phyloP scores from a whole-genome alignment of 805 yeast species.

The Kluyveromyces siamensis region DNA sequence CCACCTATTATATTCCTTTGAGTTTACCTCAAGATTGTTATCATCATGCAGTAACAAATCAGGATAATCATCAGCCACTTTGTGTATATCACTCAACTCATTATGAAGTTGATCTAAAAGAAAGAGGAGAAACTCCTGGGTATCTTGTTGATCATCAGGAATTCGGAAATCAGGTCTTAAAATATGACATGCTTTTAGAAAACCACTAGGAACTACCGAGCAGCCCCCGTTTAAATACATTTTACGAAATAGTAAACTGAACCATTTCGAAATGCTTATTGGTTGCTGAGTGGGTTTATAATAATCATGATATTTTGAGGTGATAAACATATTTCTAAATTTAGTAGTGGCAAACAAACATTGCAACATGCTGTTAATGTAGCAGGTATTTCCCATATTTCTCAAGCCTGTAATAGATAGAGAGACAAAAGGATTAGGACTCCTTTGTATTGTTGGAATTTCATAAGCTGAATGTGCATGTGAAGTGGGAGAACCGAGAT shows the following conservation, averaged over 20 bases:
- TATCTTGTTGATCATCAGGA: slow-evolving; percentile 73
- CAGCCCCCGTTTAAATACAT: slow-evolving; percentile 52
- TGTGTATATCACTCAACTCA: slow-evolving; percentile 40
- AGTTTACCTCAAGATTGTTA: slow-evolving; percentile 18
- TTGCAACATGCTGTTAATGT: slow-evolving; percentile 67
- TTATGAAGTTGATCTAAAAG: slow-evolving; percentile 60
- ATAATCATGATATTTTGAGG: slow-evolving; percentile 36
- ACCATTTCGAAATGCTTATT: slow-evolving; percentile 37
- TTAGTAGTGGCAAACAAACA: slow-evolving; percentile 47
- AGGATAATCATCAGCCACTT: slow-evolving; percentile 33
- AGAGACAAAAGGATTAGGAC: slow-evolving; percentile 32
- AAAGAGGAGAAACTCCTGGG: slow-evolving; percentile 66
- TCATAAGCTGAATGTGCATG: slow-evolving; percentile 6
- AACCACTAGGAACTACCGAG: slow-evolving; percentile 56
- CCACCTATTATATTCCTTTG: slow-evolving; percentile 55
- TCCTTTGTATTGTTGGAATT: slow-evolving; percentile 33
- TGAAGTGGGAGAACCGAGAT: slow-evolving; percentile 5
- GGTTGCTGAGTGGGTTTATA: slow-evolving; percentile 26
- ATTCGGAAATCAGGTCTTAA: slow-evolving; percentile 60
- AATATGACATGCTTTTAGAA: slow-evolving; percentile 41
- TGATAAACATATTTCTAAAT: slow-evolving; percentile 42
- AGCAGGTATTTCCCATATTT: slow-evolving; percentile 68
- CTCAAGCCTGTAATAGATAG: slow-evolving; percentile 50
- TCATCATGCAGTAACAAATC: slow-evolving; percentile 29
- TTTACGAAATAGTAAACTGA: slow-evolving; percentile 45